A percentile compares a stretch with the other conserved stretches of the same genome.
Conservation (phyloP, 2,329 filamentous ascomycete species). For the Aspergillus sp. region DNA sequence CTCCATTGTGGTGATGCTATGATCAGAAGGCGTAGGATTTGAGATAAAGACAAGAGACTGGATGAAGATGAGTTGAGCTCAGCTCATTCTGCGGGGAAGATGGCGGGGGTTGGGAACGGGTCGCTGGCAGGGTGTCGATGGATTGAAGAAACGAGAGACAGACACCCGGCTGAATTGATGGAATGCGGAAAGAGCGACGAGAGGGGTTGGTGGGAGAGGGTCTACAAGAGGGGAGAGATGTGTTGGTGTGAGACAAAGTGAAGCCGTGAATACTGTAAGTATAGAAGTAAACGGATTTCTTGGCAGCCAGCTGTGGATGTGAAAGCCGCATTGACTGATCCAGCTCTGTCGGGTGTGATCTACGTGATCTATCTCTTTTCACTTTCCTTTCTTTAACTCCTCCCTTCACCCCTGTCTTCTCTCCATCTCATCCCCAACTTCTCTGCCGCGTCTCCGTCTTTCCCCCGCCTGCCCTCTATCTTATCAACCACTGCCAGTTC, state of each 20-base stretch:
- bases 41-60: background rate
- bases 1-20: conserved; percentile 38
- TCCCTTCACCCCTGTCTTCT: background rate
- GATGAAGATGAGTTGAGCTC: background rate
- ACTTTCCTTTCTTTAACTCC: too few relatives aligned
- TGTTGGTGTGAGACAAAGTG: background rate
- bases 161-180: background rate
- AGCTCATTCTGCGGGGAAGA: background rate
- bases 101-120: background rate
- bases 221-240: background rate
- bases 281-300: background rate
- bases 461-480: too few relatives aligned
- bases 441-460: too few relatives aligned
- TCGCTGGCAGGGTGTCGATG: background rate
- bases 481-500: too few relatives aligned
- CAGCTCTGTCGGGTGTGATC: too few relatives aligned
- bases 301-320: too few relatives aligned
- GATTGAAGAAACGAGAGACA: background rate
- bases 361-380: too few relatives aligned
- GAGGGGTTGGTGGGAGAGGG: background rate
- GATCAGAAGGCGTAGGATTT: background rate
- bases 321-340: too few relatives aligned
- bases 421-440: background rate
- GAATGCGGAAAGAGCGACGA: background rate
- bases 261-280: background rate